phyloP scores from a whole-genome alignment of 1,284 basidiomycete species.

The Trametes hirsuta region DNA sequence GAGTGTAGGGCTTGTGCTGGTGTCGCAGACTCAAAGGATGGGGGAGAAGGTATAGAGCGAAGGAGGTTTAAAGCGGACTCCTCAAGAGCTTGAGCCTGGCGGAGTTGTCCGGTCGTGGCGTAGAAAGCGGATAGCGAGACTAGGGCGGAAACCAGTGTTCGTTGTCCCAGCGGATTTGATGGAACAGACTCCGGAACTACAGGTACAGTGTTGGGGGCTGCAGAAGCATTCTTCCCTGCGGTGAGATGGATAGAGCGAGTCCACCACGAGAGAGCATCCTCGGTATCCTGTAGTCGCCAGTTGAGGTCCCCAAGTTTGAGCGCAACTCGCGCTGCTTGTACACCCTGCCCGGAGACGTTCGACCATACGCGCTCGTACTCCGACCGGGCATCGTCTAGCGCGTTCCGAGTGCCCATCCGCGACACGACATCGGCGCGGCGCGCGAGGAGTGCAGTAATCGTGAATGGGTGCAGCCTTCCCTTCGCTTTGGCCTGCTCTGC shows the following conservation, averaged over 20 bases:
- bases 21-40: conserved; percentile 45
- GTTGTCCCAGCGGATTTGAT: conserved; percentile 65
- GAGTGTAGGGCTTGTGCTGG: conserved; percentile 67
- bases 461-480: conserved; percentile 50
- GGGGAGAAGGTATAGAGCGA: conserved; percentile 59
- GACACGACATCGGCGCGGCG: conserved; percentile 72
- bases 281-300: conserved; percentile 51
- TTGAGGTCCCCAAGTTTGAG: conserved; percentile 69
- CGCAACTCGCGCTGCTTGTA: conserved; percentile 59
- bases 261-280: conserved; percentile 71
- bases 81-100: conserved; percentile 70
- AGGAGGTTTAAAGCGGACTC: conserved; percentile 70
- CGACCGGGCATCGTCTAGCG: conserved; percentile 59
- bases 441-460: conserved; percentile 60
- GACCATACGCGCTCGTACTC: conserved; percentile 71
- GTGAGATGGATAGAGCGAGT: conserved; percentile 53
- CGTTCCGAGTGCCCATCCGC: conserved; percentile 60
- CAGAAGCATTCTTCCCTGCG: conserved; percentile 30
- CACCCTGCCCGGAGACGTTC: conserved; percentile 42
- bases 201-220: conserved; percentile 22
- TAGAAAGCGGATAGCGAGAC: conserved; percentile 75
- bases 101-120: conserved; percentile 66
- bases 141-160: conserved; percentile 66
- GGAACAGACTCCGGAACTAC: conserved; percentile 49
- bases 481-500: conserved; percentile 44